phyloP scores from a whole-genome alignment of 768 basidiomycete species.

The Boletus fagicola region DNA sequence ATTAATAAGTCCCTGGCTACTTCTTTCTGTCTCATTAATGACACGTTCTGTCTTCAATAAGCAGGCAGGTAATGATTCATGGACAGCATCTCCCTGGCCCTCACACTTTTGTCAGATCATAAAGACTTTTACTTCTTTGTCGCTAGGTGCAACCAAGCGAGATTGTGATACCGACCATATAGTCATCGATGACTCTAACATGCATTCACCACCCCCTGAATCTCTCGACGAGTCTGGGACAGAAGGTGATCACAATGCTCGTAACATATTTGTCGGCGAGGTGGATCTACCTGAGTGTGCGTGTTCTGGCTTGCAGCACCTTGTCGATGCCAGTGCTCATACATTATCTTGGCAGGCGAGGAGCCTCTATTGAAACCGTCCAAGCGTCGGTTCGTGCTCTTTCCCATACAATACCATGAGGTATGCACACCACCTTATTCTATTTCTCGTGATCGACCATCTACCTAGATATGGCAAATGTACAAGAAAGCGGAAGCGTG shows the following conservation, averaged over 20 bases:
- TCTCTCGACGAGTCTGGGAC: neutral
- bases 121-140: conserved; percentile 3
- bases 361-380: conserved; percentile 83
- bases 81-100: no score
- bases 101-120: conserved; percentile 4
- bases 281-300: conserved; percentile 22
- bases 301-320: neutral
- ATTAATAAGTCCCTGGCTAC: neutral
- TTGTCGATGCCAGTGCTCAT: neutral
- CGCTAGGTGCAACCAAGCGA: conserved; percentile 2
- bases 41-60: neutral
- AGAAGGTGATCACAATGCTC: neutral
- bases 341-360: conserved; percentile 25
- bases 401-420: conserved; percentile 90
- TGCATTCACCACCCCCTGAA: neutral
- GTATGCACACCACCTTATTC: conserved; percentile 41
- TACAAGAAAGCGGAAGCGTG: conserved; percentile 94
- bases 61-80: conserved; percentile 2
- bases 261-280: conserved; percentile 17
- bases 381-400: conserved; percentile 81
- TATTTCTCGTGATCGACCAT: neutral
- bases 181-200: neutral
- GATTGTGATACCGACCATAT: neutral
- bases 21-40: neutral
- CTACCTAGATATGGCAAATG: conserved; percentile 80